Evolutionary conservation across 2,329 filamentous ascomycete species (phyloP).

Genomic region (Incumbomyces lentus): DNA sequence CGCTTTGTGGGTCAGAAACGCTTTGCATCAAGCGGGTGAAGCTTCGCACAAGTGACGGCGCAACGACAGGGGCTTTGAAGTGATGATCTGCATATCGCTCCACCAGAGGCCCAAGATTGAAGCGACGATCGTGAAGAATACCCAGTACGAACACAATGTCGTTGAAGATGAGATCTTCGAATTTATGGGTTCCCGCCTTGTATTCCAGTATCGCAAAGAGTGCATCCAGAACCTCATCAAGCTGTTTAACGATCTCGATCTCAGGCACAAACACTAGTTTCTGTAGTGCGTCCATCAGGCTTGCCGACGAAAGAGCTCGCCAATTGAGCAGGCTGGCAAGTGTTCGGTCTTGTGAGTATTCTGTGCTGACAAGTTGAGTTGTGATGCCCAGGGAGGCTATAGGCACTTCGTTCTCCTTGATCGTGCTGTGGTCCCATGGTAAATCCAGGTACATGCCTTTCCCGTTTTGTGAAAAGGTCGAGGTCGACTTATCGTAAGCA

Average conservation of each 20-base stretch:
- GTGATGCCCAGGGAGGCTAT: conserved; percentile 69
- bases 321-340: conserved; percentile 77
- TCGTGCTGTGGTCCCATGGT: conserved; percentile 52
- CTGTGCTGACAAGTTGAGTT: conserved; percentile 87
- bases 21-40: conserved; percentile 75
- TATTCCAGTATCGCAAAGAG: conserved; percentile 88
- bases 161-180: conserved; percentile 85
- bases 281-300: conserved; percentile 64
- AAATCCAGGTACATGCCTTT: conserved; percentile 79
- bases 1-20: conserved; percentile 70
- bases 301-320: conserved; percentile 63
- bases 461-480: conserved; percentile 52
- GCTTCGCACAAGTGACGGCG: conserved; percentile 74
- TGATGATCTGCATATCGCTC: conserved; percentile 80
- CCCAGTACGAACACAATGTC: conserved; percentile 80
- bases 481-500: conserved; percentile 83
- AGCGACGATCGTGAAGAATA: conserved; percentile 88
- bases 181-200: conserved; percentile 80
- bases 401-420: conserved; percentile 48
- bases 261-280: conserved; percentile 89
- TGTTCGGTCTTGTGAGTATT: conserved; percentile 83
- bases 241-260: conserved; percentile 91
- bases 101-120: conserved; percentile 81
- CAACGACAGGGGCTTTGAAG: conserved; percentile 90
- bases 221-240: conserved; percentile 79